These are phyloP conservation scores for Kazachstania sp. DNA, from an alignment of 1,139 yeast species.

Conservation along the genomic window DNA sequence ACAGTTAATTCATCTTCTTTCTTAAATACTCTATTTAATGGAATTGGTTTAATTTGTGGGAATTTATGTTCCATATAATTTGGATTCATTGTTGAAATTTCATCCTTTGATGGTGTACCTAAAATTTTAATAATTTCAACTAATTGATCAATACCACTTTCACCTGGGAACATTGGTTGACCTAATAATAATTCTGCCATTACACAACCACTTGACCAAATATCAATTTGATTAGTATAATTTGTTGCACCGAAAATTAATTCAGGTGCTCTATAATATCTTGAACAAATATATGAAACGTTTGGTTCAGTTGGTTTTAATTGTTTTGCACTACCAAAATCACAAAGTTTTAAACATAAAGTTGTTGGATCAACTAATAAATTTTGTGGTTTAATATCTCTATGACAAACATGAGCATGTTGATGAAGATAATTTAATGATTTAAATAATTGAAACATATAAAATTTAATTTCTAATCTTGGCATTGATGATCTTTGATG, in stretches of 20 bases:
- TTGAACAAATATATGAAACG: slow-evolving; percentile 90
- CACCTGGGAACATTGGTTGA: slow-evolving; percentile 96
- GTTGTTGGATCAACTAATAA: slow-evolving; percentile 76
- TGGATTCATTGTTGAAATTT: slow-evolving; percentile 91
- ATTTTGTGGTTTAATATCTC: slow-evolving; percentile 96
- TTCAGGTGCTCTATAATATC: slow-evolving; percentile 95
- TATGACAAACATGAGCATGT: slow-evolving; percentile 78
- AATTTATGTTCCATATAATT: slow-evolving; percentile 96
- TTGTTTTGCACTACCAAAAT: slow-evolving; percentile 96
- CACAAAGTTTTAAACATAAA: slow-evolving; percentile 84
- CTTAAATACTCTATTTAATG: slow-evolving; percentile 74
- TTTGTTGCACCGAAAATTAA: slow-evolving; percentile 84
- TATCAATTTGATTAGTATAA: slow-evolving; percentile 93
- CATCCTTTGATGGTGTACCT: slow-evolving; percentile 92
- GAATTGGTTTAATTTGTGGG: slow-evolving; percentile 93
- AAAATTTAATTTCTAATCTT: slow-evolving; percentile 73
- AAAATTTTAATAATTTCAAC: slow-evolving; percentile 93
- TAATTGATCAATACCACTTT: slow-evolving; percentile 92
- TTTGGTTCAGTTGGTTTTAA: slow-evolving; percentile 86
- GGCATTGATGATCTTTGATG: slow-evolving; percentile 76
- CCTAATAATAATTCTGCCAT: slow-evolving; percentile 95
- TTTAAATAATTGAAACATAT: slow-evolving; percentile 85
- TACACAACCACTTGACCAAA: slow-evolving; percentile 98
- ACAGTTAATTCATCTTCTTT: slow-evolving; percentile 33
- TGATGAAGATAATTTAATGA: slow-evolving; percentile 89